These are phyloP conservation scores for Colletotrichum liriopes DNA, from an alignment of 2,329 filamentous ascomycete genomes.

Conservation along the genomic window DNA sequence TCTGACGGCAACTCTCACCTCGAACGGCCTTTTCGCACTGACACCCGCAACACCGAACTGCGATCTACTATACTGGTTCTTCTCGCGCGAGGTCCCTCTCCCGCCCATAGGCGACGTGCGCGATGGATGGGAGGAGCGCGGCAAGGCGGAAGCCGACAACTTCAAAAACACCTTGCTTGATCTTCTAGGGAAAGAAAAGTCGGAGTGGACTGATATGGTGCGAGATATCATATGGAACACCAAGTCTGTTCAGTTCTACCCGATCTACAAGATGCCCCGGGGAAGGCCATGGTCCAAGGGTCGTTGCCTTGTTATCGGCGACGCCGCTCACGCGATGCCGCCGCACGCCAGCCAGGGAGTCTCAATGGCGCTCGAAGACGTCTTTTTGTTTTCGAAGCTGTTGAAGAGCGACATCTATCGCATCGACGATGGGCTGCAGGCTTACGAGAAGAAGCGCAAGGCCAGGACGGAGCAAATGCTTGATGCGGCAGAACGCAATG, in stretches of 20 bases:
- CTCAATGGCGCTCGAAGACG: slow-evolving; percentile 70
- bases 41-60: slow-evolving; percentile 47
- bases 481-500: slow-evolving; percentile 22
- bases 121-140: slow-evolving; percentile 52
- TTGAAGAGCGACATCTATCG: slow-evolving; percentile 41
- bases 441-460: slow-evolving; percentile 23
- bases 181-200: slow-evolving; percentile 49
- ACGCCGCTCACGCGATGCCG: slow-evolving; percentile 71
- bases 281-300: slow-evolving; percentile 56
- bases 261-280: slow-evolving; percentile 53
- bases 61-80: slow-evolving; percentile 52
- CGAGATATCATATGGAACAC: slow-evolving; percentile 44
- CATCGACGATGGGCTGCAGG: slow-evolving; percentile 13
- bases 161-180: slow-evolving; percentile 49
- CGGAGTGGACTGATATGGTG: slow-evolving; percentile 46
- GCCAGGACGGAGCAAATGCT: slow-evolving; percentile 28
- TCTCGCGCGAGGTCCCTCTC: slow-evolving; percentile 48
- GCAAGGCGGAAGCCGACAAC: slow-evolving; percentile 49
- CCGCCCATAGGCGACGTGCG: slow-evolving; percentile 47
- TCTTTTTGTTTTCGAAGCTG: slow-evolving; percentile 61
- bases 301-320: slow-evolving; percentile 65
- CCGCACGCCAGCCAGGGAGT: slow-evolving; percentile 69
- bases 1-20: slow-evolving; percentile 50
- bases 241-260: slow-evolving; percentile 52
- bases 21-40: slow-evolving; percentile 48